A percentile compares a stretch with the other conserved stretches of the same genome.
phyloP scores from a whole-genome alignment of 495 filamentous ascomycete species.

The Xylaria acuta region DNA sequence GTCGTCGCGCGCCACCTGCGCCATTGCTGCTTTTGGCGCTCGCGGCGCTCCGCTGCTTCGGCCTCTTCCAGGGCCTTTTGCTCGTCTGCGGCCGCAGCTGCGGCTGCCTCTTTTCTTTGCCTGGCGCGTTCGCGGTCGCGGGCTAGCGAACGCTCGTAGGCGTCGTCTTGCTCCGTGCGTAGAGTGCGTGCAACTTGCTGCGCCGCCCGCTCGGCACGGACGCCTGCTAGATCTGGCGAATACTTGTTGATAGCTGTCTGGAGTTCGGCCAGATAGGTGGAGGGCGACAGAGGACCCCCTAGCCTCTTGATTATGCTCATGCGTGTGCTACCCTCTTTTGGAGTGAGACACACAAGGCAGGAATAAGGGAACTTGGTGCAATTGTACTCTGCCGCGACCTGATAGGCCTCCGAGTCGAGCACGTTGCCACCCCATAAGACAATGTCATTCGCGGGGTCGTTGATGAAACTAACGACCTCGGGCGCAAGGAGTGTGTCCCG shows the following conservation, averaged over 20 bases:
- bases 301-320: constrained; percentile 87
- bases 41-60: constrained; percentile 65
- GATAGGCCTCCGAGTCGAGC: constrained; percentile 90
- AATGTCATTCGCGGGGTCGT: constrained; percentile 73
- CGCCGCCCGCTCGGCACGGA: constrained; percentile 71
- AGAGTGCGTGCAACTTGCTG: constrained; percentile 79
- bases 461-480: constrained; percentile 75
- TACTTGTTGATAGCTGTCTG: constrained; percentile 73
- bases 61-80: constrained; percentile 62
- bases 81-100: constrained; percentile 65
- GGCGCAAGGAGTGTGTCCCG: constrained; percentile 78
- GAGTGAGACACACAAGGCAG: constrained; percentile 82
- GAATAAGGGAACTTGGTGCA: constrained; percentile 92
- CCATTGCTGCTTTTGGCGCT: constrained; percentile 72
- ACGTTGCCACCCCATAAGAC: constrained; percentile 92
- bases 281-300: constrained; percentile 68
- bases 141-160: constrained; percentile 90
- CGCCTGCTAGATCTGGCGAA: constrained; percentile 68
- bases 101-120: constrained; percentile 75
- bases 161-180: constrained; percentile 83
- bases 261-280: constrained; percentile 73
- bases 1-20: constrained; percentile 75
- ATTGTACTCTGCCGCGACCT: constrained; percentile 80
- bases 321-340: constrained; percentile 74
- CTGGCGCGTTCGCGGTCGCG: constrained; percentile 83